Base-by-base conservation (phyloP, 345 rosid genomes). In the Lumnitzera racemosa region DNA sequence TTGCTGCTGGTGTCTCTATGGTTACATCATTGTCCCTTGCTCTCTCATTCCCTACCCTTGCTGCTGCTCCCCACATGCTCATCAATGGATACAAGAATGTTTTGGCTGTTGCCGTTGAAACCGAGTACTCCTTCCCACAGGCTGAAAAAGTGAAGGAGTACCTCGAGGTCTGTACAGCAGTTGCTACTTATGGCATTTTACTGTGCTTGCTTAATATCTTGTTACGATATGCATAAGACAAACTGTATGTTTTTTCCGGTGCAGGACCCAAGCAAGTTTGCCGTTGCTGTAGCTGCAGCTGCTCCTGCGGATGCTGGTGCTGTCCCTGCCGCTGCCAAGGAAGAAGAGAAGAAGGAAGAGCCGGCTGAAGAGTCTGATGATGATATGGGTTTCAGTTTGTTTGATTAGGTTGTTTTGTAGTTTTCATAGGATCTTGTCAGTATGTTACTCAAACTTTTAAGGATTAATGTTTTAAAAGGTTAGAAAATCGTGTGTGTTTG, bases 1-100 rank as follows among this genome's bases (percentile, higher is more conserved):
- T 92, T 67, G 91, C 97, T 13, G 8, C 55, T 31, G 87, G 97
- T 74, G 83, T 92, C 47, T 82, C 94, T 47, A 80, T 82, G 83
- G 76, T 85, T 56, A 77, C 97, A 0, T 61, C 97, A 0, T 61
- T 89, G 68, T 75, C 97, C 3, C 74, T 92, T 14, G 88, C 90
- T 13, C 59, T 81, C 76, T 87, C 97, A n/a, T 92, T 82, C 80
- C 98, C 98, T 7, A 81, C 90, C 16, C 59, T 92, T 13, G 94
- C 91, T 36, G 98, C 97, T 47, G 94, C 90, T 2, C 94, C 97
- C 2, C 94, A 89, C 69, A 89, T 92, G 98, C 79, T 92, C 69
- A 51, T 85, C 79, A 92, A 89, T 67, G 94, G 84, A 16, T 89
- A 89, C 84, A 89, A 92, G 83, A 92, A 92, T 43, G 80, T 78